Percentiles rank a stretch among this genome's conserved stretches.
Conservation (phyloP, 2,329 filamentous ascomycete genomes). For the Colletotrichum sojae region DNA sequence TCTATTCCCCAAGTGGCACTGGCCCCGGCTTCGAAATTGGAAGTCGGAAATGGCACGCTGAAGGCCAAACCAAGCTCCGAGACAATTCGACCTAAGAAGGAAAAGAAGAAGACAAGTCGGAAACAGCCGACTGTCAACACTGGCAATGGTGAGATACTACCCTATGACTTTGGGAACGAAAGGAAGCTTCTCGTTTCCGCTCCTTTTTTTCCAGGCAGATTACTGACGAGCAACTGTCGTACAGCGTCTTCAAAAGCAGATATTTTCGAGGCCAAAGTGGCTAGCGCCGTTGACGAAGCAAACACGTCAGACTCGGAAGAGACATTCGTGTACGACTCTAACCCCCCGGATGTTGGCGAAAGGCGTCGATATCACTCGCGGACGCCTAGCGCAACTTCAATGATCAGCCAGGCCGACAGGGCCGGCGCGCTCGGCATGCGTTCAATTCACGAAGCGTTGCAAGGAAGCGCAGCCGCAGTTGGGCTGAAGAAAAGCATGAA, state of each 20-base stretch:
- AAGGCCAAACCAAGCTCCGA: conserved; percentile 93
- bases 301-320: conserved; percentile 98
- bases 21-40: conserved; percentile 73
- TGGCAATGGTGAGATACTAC: conserved; percentile 76
- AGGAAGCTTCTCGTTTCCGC: not conserved
- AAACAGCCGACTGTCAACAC: conserved; percentile 81
- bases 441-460: conserved; percentile 66
- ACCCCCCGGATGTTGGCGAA: conserved; percentile 80
- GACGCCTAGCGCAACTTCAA: conserved; percentile 93
- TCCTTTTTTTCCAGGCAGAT: not conserved
- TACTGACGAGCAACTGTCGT: conserved; percentile 57
- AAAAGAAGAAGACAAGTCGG: conserved; percentile 84
- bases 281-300: conserved; percentile 94
- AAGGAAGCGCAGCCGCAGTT: conserved; percentile 58
- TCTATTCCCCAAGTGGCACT: conserved; percentile 89
- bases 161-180: conserved; percentile 45
- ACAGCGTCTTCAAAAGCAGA: conserved; percentile 94
- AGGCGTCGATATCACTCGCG: conserved; percentile 88
- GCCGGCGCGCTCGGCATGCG: conserved; percentile 61
- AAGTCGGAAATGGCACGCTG: conserved; percentile 79
- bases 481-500: conserved; percentile 95
- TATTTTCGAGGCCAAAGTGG: conserved; percentile 97
- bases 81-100: conserved; percentile 94
- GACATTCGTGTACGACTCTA: conserved; percentile 99
- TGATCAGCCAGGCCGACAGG: conserved; percentile 78